Percentiles rank a stretch among this genome's conserved stretches.
Evolutionary conservation across 768 basidiomycete species (phyloP).

Genomic region (Phallus indusiatus): DNA sequence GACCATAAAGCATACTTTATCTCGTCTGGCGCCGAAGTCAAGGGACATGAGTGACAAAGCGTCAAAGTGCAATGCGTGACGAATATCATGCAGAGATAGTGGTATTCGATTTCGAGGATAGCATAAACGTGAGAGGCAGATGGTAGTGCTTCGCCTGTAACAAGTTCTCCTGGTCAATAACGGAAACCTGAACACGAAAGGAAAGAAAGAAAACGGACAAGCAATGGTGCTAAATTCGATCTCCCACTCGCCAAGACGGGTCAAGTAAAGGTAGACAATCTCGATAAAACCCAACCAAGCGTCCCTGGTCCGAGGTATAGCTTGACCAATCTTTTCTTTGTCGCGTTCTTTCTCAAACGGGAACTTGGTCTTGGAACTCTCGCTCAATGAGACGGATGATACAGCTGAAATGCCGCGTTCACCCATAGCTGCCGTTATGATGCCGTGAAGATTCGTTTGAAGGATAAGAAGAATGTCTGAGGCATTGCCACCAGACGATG

Average conservation of each 20-base stretch:
- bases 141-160: not conserved
- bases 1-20: conserved; percentile 3
- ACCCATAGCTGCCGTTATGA: not conserved
- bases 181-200: not conserved
- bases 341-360: not conserved
- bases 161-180: not conserved
- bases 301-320: not conserved
- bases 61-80: conserved; percentile 1
- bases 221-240: conserved; percentile 6
- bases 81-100: conserved; percentile 3
- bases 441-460: conserved; percentile 1
- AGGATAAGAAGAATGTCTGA: conserved; percentile 3
- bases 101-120: conserved; percentile 6
- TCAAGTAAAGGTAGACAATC: not conserved
- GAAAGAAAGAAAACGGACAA: not conserved
- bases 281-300: not conserved
- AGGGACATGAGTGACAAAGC: conserved; percentile 2
- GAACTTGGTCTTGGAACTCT: not conserved
- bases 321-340: not conserved
- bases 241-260: conserved; percentile 3
- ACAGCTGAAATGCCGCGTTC: not conserved
- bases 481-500: not conserved
- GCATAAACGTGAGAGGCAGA: not conserved
- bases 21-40: not conserved
- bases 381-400: not conserved